Conservation (phyloP, 1,284 basidiomycete genomes). For the Malassezia cuniculi region DNA sequence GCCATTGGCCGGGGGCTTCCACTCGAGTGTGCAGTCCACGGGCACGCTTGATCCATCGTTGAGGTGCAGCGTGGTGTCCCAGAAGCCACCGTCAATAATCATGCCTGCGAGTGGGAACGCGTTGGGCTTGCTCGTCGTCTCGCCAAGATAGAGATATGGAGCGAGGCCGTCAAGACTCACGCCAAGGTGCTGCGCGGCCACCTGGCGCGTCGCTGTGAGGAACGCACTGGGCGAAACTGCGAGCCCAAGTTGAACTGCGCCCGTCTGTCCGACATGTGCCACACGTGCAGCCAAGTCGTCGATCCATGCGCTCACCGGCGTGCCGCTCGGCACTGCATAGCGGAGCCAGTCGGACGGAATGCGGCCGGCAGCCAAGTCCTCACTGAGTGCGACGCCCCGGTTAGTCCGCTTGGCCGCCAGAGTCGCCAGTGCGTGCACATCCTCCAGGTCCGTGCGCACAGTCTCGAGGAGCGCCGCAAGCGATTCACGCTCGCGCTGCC, state of each 20-base stretch:
- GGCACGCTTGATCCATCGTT: slow-evolving; percentile 26
- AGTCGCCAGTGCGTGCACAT: slow-evolving; percentile 26
- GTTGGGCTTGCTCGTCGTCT: slow-evolving; percentile 39
- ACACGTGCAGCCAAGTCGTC: slow-evolving; percentile 27
- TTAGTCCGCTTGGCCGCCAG: slow-evolving; percentile 32
- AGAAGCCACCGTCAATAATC: slow-evolving; percentile 35
- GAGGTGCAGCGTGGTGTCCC: slow-evolving; percentile 15
- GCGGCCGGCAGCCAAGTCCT: slow-evolving; percentile 26
- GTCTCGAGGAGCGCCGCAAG: slow-evolving; percentile 21
- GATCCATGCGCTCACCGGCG: slow-evolving; percentile 33
- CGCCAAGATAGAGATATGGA: slow-evolving; percentile 56
- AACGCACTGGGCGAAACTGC: slow-evolving; percentile 38
- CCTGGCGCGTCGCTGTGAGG: slow-evolving; percentile 41
- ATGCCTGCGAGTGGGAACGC: slow-evolving; percentile 24
- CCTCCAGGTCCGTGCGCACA: slow-evolving; percentile 26
- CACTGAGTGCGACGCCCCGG: slow-evolving; percentile 28
- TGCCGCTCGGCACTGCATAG: slow-evolving; percentile 24
- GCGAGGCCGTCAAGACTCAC: slow-evolving; percentile 32
- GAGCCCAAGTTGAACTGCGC: slow-evolving; percentile 25
- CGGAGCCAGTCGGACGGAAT: slow-evolving; percentile 31
- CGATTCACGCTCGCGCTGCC: slow-evolving; percentile 36
- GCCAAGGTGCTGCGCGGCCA: slow-evolving; percentile 23
- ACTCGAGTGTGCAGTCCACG: slow-evolving; percentile 28
- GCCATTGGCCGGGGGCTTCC: slow-evolving; percentile 12
- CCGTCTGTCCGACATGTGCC: slow-evolving; percentile 23